These are phyloP conservation scores for Capsella bursapastoris DNA, from an alignment of 345 rosid genomes.

Conservation along the genomic window DNA sequence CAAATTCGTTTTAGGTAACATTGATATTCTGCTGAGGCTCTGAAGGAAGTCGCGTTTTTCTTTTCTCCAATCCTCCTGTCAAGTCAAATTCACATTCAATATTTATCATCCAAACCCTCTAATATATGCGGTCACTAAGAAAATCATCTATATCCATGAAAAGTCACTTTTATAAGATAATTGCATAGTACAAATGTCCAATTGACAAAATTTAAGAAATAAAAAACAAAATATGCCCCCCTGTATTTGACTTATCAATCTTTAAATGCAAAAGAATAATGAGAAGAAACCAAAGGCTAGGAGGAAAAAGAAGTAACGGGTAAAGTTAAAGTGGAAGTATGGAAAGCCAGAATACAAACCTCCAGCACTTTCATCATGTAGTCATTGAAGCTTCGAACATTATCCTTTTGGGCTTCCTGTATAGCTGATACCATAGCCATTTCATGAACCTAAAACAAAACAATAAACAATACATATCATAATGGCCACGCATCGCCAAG, in stretches of 20 bases:
- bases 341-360: constrained; percentile 55
- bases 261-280: not conserved
- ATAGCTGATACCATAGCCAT: constrained; percentile 97
- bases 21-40: constrained; percentile 89
- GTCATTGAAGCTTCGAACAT: constrained; percentile 86
- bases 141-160: not conserved
- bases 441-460: constrained; percentile 75
- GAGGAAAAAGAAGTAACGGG: not conserved
- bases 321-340: not conserved
- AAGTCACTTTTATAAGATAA: constrained; percentile 6
- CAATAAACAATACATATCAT: not conserved
- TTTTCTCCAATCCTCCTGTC: constrained; percentile 94
- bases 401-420: constrained; percentile 98
- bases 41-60: constrained; percentile 94
- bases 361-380: constrained; percentile 93
- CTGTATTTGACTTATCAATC: constrained; percentile 7
- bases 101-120: constrained; percentile 4
- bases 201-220: constrained; percentile 4
- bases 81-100: constrained; percentile 35
- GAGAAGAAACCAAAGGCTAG: constrained; percentile 27
- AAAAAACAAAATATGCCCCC: not conserved
- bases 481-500: not conserved
- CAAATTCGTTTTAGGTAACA: constrained; percentile 74
- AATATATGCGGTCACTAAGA: constrained; percentile 12
- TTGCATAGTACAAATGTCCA: not conserved